Base-by-base conservation (phyloP, 2,329 filamentous ascomycete species). In the Sclerotinia glacialis region DNA sequence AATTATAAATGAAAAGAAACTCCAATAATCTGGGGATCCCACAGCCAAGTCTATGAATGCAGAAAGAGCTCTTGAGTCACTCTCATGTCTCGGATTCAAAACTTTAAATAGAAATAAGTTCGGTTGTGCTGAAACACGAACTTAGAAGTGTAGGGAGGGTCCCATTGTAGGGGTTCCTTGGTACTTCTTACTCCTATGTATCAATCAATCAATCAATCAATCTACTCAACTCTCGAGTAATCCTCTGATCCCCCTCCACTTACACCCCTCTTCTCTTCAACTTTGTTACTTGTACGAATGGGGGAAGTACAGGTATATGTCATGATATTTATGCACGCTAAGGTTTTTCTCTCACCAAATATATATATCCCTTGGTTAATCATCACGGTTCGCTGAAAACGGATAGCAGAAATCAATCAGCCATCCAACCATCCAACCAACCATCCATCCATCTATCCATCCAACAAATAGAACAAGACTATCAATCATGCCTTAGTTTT, bases 151-250 rank as follows among this genome's bases (percentile, higher is more conserved):
- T 44, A 58, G 40, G 40, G 26, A n/a, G n/a, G n/a, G n/a, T n/a
- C n/a, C n/a, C n/a, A n/a, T n/a, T n/a, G n/a, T n/a, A n/a, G n/a
- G n/a, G n/a, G n/a, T n/a, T n/a, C n/a, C n/a, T n/a, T n/a, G n/a
- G n/a, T n/a, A n/a, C n/a, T 47, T 58, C 55, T 46, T n/a, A 47
- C 56, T 59, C 26, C 56, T 34, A 42, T 55, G 11, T 37, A 37
- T 37, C 8, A 37, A 11, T 37, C n/a, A n/a, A n/a, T n/a, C n/a
- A n/a, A n/a, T n/a, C n/a, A n/a, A n/a, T n/a, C n/a, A n/a, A n/a
- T n/a, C n/a, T n/a, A n/a, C n/a, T n/a, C n/a, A n/a, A n/a, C n/a
- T n/a, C n/a, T n/a, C n/a, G n/a, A n/a, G n/a, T n/a, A n/a, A n/a
- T n/a, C n/a, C n/a, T n/a, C n/a, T n/a, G n/a, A n/a, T n/a, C n/a